A percentile compares a stretch with the other conserved stretches of the same genome.
These are phyloP conservation scores for Westerdykella aurantiaca DNA, from an alignment of 2,329 filamentous ascomycete species.

Conservation along the genomic window DNA sequence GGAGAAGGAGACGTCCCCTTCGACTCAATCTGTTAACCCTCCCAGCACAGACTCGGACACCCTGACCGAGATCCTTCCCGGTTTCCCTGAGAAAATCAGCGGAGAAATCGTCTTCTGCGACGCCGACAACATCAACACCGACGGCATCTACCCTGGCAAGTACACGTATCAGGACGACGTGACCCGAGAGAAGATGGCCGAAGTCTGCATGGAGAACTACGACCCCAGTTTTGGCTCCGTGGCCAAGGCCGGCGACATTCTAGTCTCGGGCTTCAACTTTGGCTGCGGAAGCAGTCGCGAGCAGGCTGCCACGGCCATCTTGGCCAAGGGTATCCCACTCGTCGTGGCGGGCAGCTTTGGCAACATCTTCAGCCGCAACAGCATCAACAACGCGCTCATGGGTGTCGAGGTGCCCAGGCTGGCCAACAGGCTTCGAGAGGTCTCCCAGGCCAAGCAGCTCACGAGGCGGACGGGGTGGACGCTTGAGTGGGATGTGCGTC, in stretches of 20 bases:
- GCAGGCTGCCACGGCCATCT: constrained; percentile 80
- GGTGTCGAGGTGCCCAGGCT: constrained; percentile 64
- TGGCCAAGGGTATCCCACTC: constrained; percentile 73
- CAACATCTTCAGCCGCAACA: constrained; percentile 75
- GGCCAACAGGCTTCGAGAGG: constrained; percentile 59
- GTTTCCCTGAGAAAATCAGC: constrained; percentile 75
- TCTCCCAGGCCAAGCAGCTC: constrained; percentile 54
- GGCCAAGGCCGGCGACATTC: constrained; percentile 66
- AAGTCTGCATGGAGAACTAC: constrained; percentile 93
- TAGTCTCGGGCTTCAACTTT: constrained; percentile 85
- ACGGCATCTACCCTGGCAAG: constrained; percentile 86
- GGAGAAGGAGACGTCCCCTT: constrained; percentile 25
- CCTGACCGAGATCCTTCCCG: constrained; percentile 68
- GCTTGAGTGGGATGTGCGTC: constrained; percentile 71
- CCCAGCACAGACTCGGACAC: constrained; percentile 29
- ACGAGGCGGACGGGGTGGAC: constrained; percentile 79
- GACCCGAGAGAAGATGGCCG: constrained; percentile 70
- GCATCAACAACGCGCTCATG: constrained; percentile 74
- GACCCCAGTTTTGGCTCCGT: constrained; percentile 63
- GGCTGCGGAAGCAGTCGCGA: constrained; percentile 77
- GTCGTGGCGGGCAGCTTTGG: constrained; percentile 76
- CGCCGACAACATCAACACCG: constrained; percentile 82
- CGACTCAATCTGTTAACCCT: constrained; percentile 27
- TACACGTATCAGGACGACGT: constrained; percentile 90
- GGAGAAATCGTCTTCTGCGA: constrained; percentile 89